These are phyloP conservation scores for Blastomyces gilchristii DNA, from an alignment of 2,329 filamentous ascomycete species.

Conservation along the genomic window DNA sequence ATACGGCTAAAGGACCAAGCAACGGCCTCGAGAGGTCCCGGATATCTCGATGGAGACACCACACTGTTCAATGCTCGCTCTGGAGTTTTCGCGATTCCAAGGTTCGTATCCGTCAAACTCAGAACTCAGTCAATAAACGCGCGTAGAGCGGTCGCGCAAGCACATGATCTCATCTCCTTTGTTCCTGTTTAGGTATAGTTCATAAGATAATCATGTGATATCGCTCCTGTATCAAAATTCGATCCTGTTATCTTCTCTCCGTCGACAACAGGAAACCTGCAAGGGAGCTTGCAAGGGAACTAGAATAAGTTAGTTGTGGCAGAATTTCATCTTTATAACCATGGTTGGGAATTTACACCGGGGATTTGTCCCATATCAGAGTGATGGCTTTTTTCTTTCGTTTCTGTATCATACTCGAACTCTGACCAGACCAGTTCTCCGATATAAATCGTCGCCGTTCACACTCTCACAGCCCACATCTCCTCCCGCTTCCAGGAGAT, in stretches of 20 bases:
- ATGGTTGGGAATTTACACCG: slow-evolving; percentile 27
- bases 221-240: neutral
- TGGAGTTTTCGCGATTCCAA: neutral
- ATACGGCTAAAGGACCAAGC: neutral
- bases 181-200: neutral
- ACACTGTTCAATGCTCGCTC: neutral
- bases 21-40: too few species aligned
- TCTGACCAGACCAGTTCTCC: slow-evolving; percentile 25
- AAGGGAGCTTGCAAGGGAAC: neutral
- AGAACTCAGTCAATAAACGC: neutral
- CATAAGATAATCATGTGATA: neutral
- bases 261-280: neutral
- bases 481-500: neutral
- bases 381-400: slow-evolving; percentile 41
- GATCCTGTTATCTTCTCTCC: neutral
- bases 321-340: neutral
- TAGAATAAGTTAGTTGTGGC: slow-evolving; percentile 5
- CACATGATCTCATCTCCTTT: slow-evolving; percentile 7
- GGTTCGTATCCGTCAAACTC: neutral
- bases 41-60: neutral
- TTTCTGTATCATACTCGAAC: slow-evolving; percentile 67
- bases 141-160: slow-evolving; percentile 13
- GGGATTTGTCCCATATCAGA: slow-evolving; percentile 22
- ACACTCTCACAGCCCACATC: neutral
- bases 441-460: neutral